Evolutionary conservation across 805 yeast species (phyloP).

Genomic region (Cephaloascus albidus): DNA sequence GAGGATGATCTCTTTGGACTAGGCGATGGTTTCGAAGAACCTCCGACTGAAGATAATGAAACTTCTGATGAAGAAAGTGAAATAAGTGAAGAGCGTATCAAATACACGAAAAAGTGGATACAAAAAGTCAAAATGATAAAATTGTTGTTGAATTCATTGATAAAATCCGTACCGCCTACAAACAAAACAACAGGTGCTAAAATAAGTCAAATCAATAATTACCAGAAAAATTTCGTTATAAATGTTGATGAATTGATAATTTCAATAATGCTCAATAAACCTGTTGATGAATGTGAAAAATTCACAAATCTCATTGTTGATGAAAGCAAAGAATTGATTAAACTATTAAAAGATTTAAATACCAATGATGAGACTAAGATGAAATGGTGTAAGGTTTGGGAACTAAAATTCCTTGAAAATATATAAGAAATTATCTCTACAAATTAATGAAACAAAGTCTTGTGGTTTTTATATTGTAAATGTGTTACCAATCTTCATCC

Average conservation of each 20-base stretch:
- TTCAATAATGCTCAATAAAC: constrained; percentile 39
- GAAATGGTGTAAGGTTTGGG: constrained; percentile 54
- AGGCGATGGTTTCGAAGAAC: constrained; percentile 15
- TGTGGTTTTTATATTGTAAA: background rate
- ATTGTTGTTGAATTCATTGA: constrained; percentile 46
- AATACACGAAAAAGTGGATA: constrained; percentile 39
- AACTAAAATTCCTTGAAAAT: constrained; percentile 25
- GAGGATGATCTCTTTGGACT: constrained; percentile 48
- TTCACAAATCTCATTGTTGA: constrained; percentile 14
- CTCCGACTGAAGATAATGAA: constrained; percentile 14
- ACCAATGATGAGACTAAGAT: constrained; percentile 39
- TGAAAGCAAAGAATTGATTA: constrained; percentile 17
- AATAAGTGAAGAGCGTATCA: constrained; percentile 16
- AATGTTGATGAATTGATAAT: constrained; percentile 51
- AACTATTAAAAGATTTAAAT: constrained; percentile 36
- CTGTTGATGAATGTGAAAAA: constrained; percentile 12
- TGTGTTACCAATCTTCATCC: constrained; percentile 80
- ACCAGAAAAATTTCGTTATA: constrained; percentile 33
- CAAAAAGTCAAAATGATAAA: constrained; percentile 47
- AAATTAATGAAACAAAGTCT: too few relatives aligned
- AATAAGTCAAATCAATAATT: constrained; percentile 36
- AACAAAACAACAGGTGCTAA: constrained; percentile 23
- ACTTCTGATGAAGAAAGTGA: constrained; percentile 14
- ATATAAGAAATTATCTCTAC: background rate
- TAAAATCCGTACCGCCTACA: constrained; percentile 43